Evolutionary conservation across 2,329 filamentous ascomycete species (phyloP).

Genomic region (Sporothrix mexicana): DNA sequence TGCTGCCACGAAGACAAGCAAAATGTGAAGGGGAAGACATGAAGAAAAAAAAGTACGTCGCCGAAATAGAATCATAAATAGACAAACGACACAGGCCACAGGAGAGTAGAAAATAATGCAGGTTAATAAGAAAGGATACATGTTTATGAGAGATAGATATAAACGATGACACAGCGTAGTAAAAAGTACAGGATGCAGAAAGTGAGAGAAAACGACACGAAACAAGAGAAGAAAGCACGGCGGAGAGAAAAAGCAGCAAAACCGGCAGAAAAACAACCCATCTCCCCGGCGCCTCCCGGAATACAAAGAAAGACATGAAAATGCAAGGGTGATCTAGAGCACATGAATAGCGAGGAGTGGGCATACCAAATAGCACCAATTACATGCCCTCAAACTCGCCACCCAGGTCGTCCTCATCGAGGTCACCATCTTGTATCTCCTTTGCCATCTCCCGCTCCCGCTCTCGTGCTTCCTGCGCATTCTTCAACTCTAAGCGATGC

Average conservation of each 20-base stretch:
- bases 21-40: too few species aligned
- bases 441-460: slow-evolving; percentile 96
- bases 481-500: slow-evolving; percentile 95
- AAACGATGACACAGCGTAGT: slow-evolving; percentile 13
- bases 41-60: not conserved
- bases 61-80: not conserved
- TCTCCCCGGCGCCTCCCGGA: slow-evolving; percentile 29
- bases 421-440: slow-evolving; percentile 96
- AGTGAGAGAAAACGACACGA: not conserved
- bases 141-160: slow-evolving; percentile 29
- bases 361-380: slow-evolving; percentile 40
- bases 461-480: slow-evolving; percentile 96
- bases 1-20: not conserved
- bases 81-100: not conserved
- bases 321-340: not conserved
- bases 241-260: slow-evolving; percentile 21
- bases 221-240: not conserved
- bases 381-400: slow-evolving; percentile 97
- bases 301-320: slow-evolving; percentile 18
- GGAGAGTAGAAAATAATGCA: not conserved
- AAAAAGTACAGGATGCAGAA: slow-evolving; percentile 27
- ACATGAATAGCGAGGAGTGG: not conserved
- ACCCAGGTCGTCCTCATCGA: slow-evolving; percentile 94
- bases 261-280: slow-evolving; percentile 6
- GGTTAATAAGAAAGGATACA: slow-evolving; percentile 13